Percentiles rank a stretch among this genome's conserved stretches.
These are phyloP conservation scores for Hepatocystis sp. DNA, from an alignment of 169 alveolate species.

Conservation along the genomic window DNA sequence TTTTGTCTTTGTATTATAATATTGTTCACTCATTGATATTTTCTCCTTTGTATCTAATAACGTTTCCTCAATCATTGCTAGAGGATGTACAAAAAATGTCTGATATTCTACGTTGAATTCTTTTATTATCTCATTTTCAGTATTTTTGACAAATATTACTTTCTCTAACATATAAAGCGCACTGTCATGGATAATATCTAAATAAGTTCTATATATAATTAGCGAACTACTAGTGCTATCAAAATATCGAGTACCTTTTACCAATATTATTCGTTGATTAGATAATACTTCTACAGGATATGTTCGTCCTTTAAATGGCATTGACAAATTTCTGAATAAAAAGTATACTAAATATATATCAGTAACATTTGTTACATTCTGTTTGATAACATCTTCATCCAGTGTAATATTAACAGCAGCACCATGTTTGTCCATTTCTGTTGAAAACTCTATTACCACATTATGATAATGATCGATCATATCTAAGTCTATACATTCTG, in stretches of 20 bases:
- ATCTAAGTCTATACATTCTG: conserved; percentile 47
- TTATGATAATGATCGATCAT: conserved; percentile 21
- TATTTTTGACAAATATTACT: conserved; percentile 40
- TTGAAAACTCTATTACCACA: conserved; percentile 6
- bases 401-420: conserved; percentile 16
- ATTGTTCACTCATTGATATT: conserved; percentile 15
- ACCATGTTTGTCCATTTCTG: conserved; percentile 34
- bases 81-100: conserved; percentile 70
- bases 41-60: neutral
- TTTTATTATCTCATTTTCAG: conserved; percentile 22
- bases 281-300: conserved; percentile 23
- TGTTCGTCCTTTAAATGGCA: conserved; percentile 54
- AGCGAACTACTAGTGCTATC: too few relatives aligned
- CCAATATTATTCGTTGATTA: conserved; percentile 16
- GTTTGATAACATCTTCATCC: neutral
- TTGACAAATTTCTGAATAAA: conserved; percentile 48
- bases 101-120: conserved; percentile 74
- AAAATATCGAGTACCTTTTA: too few relatives aligned
- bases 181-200: conserved; percentile 24
- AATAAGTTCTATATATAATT: conserved; percentile 1
- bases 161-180: conserved; percentile 66
- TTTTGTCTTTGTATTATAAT: conserved; percentile 23
- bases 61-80: conserved; percentile 1
- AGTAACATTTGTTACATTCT: neutral
- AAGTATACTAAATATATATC: conserved; percentile 21